Evolutionary conservation across 1,139 yeast species (phyloP).

Genomic region (Sugiyamaella grinbergsii): DNA sequence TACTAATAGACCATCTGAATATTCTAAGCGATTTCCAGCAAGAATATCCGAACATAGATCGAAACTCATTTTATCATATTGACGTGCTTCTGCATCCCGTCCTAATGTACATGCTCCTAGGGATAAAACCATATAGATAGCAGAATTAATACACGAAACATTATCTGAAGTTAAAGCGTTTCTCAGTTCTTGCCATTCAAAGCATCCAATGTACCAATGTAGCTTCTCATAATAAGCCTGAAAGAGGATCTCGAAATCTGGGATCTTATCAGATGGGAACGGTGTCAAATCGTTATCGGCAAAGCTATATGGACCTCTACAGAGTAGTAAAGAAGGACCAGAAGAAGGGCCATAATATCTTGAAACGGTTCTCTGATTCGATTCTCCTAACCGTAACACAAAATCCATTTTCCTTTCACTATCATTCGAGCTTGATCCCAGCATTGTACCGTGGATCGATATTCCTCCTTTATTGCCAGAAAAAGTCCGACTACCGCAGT

Average conservation of each 20-base stretch:
- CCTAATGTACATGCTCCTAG: slow-evolving; percentile 24
- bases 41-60: slow-evolving; percentile 12
- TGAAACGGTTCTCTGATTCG: slow-evolving; percentile 25
- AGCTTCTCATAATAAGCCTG: slow-evolving; percentile 25
- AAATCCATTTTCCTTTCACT: slow-evolving; percentile 18
- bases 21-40: slow-evolving; percentile 14
- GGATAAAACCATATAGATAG: slow-evolving; percentile 28
- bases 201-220: slow-evolving; percentile 30
- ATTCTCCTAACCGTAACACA: slow-evolving; percentile 27
- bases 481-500: too few species aligned
- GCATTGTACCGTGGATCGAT: slow-evolving; percentile 9
- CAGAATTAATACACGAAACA: slow-evolving; percentile 27
- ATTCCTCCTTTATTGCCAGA: background rate
- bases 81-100: slow-evolving; percentile 23
- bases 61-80: slow-evolving; percentile 17
- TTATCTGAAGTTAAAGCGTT: slow-evolving; percentile 25
- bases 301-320: slow-evolving; percentile 22
- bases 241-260: slow-evolving; percentile 25
- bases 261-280: slow-evolving; percentile 27
- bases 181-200: slow-evolving; percentile 27
- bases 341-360: slow-evolving; percentile 32
- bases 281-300: slow-evolving; percentile 19
- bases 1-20: slow-evolving; percentile 22
- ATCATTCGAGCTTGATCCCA: slow-evolving; percentile 10
- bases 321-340: slow-evolving; percentile 30